Evolutionary conservation across 2,329 filamentous ascomycete species (phyloP), one percentile per base, ranked within the genome.

Genomic region (Aspergillus thermomutatus): DNA sequence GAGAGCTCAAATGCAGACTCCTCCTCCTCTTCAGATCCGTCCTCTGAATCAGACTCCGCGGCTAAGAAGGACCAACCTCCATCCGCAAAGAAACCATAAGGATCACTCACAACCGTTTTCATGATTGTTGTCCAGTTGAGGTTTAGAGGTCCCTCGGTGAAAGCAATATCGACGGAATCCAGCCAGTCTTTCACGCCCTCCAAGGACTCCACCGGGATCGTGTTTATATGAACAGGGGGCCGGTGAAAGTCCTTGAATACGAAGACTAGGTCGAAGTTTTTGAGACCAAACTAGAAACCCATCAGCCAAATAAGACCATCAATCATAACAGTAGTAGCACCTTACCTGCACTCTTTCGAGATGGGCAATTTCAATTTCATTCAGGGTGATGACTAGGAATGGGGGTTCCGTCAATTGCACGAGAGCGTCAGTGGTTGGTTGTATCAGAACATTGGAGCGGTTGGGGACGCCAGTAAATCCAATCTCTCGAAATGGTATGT

Each of bases 81-180:
- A 62, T 97, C 93, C 3, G 83, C 85, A 75, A 97, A 99, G 85
- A 99, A 99, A 66, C 89, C 86, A 72, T 99, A 93, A 2, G 94
- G 91, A 71, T 99, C 92, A 37, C 89, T 87, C 21, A 90, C 93
- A 26, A 99, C 92, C 0, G 94, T 99, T 83, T 99, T 99, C 92
- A 99, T 99, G 71, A 99, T 99, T 17, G 92, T 96, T 10, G 90
- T 89, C 94, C 94, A 99, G 82, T 97, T 97, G 56, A 99, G 83
- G 79, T 99, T 99, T 65, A 99, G 86, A 1, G 93, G 94, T 56
- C 94, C 94, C 75, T 99, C 95, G 11, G 87, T 90, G 79, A 88
- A 97, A 19, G 94, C 88, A 69, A 99, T 96, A 70, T 99, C 93
- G 49, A 94, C 92, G 1, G 89, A 92, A 75, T 99, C 93, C 9